phyloP scores from a whole-genome alignment of 2,329 filamentous ascomycete species.

The Trichoderma koningii region DNA sequence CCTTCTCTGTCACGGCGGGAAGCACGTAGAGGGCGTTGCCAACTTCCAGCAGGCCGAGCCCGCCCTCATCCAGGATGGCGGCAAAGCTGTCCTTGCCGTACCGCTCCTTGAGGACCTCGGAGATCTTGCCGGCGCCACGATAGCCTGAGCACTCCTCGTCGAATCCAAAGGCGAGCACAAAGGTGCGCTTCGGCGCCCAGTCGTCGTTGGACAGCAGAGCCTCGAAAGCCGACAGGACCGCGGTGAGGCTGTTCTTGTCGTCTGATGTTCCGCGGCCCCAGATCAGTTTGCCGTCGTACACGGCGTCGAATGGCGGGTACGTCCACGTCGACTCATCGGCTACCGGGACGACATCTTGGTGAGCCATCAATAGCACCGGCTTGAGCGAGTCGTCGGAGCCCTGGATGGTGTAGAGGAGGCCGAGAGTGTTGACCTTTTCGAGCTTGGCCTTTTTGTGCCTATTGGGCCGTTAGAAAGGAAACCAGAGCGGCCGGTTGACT shows the following conservation, averaged over 20 bases:
- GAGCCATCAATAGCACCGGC: constrained; percentile 46
- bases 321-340: constrained; percentile 50
- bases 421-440: constrained; percentile 63
- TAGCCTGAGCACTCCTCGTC: constrained; percentile 64
- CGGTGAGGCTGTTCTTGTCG: constrained; percentile 49
- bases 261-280: constrained; percentile 49
- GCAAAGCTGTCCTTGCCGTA: constrained; percentile 61
- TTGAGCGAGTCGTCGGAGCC: constrained; percentile 55
- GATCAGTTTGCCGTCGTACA: constrained; percentile 47
- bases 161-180: constrained; percentile 64
- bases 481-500: too few relatives aligned
- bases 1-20: constrained; percentile 65
- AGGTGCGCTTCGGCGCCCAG: constrained; percentile 57
- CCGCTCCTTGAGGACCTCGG: constrained; percentile 49
- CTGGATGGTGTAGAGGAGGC: constrained; percentile 60
- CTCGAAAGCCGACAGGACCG: constrained; percentile 47
- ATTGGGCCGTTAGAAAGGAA: background rate
- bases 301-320: constrained; percentile 46
- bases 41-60: constrained; percentile 54
- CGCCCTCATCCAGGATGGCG: constrained; percentile 65
- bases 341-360: constrained; percentile 50
- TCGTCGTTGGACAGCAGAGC: constrained; percentile 50
- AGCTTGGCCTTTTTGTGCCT: constrained; percentile 48
- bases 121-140: constrained; percentile 58
- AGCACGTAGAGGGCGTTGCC: constrained; percentile 53